phyloP scores from a whole-genome alignment of 495 filamentous ascomycete species.

The Astrothelium subdiscretum region DNA sequence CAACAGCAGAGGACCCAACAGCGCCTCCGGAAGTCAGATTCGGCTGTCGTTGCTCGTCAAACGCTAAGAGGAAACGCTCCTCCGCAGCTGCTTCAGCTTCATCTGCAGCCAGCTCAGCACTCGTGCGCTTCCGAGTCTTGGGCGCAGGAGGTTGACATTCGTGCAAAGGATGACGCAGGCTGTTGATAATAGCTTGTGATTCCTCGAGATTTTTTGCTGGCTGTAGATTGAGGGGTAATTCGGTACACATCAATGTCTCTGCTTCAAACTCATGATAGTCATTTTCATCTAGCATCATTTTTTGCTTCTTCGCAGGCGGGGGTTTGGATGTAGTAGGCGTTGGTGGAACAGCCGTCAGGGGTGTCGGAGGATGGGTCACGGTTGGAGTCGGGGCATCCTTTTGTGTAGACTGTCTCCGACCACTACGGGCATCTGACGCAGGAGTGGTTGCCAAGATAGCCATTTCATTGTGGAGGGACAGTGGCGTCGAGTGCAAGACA shows the following conservation, averaged over 20 bases:
- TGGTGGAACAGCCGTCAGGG: conserved; percentile 47
- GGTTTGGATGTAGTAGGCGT: conserved; percentile 39
- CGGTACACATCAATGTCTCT: conserved; percentile 55
- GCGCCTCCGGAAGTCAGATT: conserved; percentile 43
- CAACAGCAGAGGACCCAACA: conserved; percentile 60
- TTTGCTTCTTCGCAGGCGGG: conserved; percentile 56
- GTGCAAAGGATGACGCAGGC: conserved; percentile 64
- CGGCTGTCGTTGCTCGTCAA: conserved; percentile 71
- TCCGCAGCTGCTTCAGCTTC: conserved; percentile 80
- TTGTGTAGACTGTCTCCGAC: not conserved
- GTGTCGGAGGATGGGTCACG: conserved; percentile 52
- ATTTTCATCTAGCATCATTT: conserved; percentile 61
- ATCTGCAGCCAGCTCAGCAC: conserved; percentile 87
- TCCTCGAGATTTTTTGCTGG: conserved; percentile 57
- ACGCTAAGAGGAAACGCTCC: conserved; percentile 82
- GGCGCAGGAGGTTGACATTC: conserved; percentile 62
- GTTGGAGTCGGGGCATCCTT: conserved; percentile 38
- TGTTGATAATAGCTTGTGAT: conserved; percentile 53
- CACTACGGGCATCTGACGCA: conserved; percentile 36
- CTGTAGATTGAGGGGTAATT: conserved; percentile 63
- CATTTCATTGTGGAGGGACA: conserved; percentile 62
- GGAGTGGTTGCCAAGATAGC: conserved; percentile 64
- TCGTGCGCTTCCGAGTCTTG: conserved; percentile 83
- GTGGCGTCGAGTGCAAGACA: conserved; percentile 74
- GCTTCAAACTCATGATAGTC: conserved; percentile 65